These are phyloP conservation scores for Zopfochytrium polystomum DNA, from an alignment of 371 early-diverging fungal genomes.

Conservation along the genomic window DNA sequence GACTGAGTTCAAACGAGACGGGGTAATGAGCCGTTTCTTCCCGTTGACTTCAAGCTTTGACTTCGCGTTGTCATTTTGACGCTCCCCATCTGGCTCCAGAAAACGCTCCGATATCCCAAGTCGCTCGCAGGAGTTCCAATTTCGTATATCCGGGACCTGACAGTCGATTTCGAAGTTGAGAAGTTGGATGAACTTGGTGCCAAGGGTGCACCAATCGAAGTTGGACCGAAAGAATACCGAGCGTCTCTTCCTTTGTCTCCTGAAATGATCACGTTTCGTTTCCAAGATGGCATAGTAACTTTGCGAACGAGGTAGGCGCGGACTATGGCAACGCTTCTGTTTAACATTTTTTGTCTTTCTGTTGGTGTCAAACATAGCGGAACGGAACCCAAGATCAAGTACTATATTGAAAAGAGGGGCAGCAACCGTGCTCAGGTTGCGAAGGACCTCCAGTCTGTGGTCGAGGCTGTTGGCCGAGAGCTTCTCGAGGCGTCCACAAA, in stretches of 20 bases:
- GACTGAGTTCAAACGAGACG: too few relatives aligned
- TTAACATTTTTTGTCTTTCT: neutral
- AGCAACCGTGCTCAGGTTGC: conserved; percentile 18
- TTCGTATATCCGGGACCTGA: conserved; percentile 78
- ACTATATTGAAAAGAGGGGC: conserved; percentile 79
- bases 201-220: neutral
- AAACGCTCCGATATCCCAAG: conserved; percentile 63
- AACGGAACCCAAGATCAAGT: conserved; percentile 96
- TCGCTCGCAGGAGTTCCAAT: conserved; percentile 69
- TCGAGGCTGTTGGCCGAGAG: conserved; percentile 21
- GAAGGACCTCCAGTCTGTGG: conserved; percentile 26
- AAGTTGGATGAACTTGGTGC: conserved; percentile 31
- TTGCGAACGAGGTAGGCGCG: conserved; percentile 26
- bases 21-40: too few relatives aligned
- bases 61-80: too few relatives aligned
- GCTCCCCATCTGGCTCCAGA: too few relatives aligned
- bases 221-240: conserved; percentile 56
- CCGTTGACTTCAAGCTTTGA: too few relatives aligned
- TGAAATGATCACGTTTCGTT: conserved; percentile 87
- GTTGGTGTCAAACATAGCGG: conserved; percentile 52
- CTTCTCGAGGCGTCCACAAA: conserved; percentile 17
- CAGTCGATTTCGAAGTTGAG: conserved; percentile 79
- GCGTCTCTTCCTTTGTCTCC: conserved; percentile 77
- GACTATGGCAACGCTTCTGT: neutral
- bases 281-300: conserved; percentile 24